Conservation (phyloP, 768 basidiomycete species). For the Suillus subluteus region DNA sequence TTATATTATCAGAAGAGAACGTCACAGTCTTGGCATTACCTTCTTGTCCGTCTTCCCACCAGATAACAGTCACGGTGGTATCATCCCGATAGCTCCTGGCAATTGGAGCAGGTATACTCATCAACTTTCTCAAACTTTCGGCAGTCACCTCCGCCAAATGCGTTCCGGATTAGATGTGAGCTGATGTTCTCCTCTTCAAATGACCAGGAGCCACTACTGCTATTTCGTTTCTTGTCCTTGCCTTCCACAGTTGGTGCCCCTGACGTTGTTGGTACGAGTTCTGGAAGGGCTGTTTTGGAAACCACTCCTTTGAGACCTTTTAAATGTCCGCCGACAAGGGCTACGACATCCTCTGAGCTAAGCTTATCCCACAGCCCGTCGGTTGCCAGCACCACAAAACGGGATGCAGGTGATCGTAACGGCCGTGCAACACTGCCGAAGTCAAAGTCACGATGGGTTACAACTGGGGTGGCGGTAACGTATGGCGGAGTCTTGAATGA, state of each 20-base stretch:
- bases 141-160: conserved; percentile 87
- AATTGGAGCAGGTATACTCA: conserved; percentile 84
- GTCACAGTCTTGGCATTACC: conserved; percentile 38
- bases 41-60: conserved; percentile 78
- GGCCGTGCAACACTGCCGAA: conserved; percentile 40
- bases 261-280: conserved; percentile 55
- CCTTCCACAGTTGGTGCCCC: conserved; percentile 66
- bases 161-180: conserved; percentile 87
- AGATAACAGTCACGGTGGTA: conserved; percentile 81
- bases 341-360: conserved; percentile 83
- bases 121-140: conserved; percentile 52
- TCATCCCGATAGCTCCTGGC: conserved; percentile 84
- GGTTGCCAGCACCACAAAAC: conserved; percentile 89
- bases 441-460: conserved; percentile 73
- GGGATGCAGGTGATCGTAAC: conserved; percentile 31
- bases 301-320: conserved; percentile 69
- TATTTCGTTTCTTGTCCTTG: conserved; percentile 49
- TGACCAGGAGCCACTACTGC: conserved; percentile 61
- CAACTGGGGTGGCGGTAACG: conserved; percentile 82
- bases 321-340: conserved; percentile 83
- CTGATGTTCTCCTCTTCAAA: conserved; percentile 81
- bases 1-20: conserved; percentile 36
- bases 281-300: conserved; percentile 58
- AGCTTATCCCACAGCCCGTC: conserved; percentile 81
- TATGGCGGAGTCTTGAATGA: conserved; percentile 90